Evolutionary conservation across 306 rosid genomes (phyloP), one percentile per base, ranked within the genome.

Genomic region (Gastrolobium bilobum): DNA sequence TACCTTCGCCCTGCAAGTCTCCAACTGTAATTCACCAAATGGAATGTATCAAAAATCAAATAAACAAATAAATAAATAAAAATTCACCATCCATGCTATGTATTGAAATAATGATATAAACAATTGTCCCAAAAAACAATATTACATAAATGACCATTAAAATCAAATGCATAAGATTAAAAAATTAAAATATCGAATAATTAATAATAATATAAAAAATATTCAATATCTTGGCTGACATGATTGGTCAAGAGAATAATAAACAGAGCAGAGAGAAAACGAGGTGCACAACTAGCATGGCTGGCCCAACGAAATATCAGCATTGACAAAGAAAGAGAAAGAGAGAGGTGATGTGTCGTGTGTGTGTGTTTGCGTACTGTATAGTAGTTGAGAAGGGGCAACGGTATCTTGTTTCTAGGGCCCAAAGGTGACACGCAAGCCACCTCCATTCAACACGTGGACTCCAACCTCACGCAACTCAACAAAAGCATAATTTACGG

Each of bases 361-460:
- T 11, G 0, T 34, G 63, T 37, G 76, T 52, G 77, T 71, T 52
- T 4, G 42, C 0, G 33, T 10, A 5, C 7, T 5, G 20, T 70
- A n/a, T n/a, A 73, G 57, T 43, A 1, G 78, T 31, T 73, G 39
- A 35, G 68, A 74, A 60, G 7, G 37, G 52, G 54, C 39, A 58
- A 4, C 1, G 33, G 78, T 40, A 56, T 56, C 40, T 13, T 76
- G 43, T 7, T 31, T 47, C 46, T 68, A 43, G 81, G 75, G 64
- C 79, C 73, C 73, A 38, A 78, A 29, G 15, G 5, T 3, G 14
- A 75, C 78, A 90, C 91, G 90, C 85, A 83, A 88, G 71, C 81
- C 65, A 38, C 51, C 35, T 40, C 2, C 20, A 37, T 9, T 0
- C 35, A 67, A 72, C 93, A 87, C 94, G 81, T 86, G 88, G 44